Evolutionary conservation across 129 eudicot species (phyloP).

Genomic region (Tanacetum coccineum): DNA sequence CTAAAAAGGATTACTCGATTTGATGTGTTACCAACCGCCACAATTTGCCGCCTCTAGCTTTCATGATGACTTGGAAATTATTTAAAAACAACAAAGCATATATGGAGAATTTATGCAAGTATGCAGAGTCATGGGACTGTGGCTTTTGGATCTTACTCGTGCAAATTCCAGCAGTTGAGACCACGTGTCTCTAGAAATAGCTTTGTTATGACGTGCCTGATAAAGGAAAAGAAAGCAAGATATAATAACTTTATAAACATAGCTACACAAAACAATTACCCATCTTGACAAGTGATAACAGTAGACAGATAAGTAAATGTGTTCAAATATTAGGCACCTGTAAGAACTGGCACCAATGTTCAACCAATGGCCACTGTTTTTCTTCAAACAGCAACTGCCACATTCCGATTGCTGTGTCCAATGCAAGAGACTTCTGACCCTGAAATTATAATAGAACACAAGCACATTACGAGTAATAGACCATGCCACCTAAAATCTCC

Average conservation of each 20-base stretch:
- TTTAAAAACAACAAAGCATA: neutral
- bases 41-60: too few relatives aligned
- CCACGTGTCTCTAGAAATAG: slow-evolving; percentile 98
- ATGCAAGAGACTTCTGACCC: slow-evolving; percentile 98
- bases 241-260: too few relatives aligned
- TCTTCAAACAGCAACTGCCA: slow-evolving; percentile 95
- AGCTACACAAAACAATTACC: too few relatives aligned
- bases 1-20: too few relatives aligned
- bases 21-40: too few relatives aligned
- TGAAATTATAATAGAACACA: slow-evolving; percentile 27
- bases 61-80: too few relatives aligned
- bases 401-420: slow-evolving; percentile 99
- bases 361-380: slow-evolving; percentile 91
- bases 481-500: too few relatives aligned
- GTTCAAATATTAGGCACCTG: slow-evolving; percentile 53
- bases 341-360: slow-evolving; percentile 95
- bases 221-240: slow-evolving; percentile 13
- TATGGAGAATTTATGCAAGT: neutral
- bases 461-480: neutral
- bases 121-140: neutral
- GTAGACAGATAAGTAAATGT: neutral
- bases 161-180: slow-evolving; percentile 92
- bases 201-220: slow-evolving; percentile 96
- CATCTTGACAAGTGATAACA: neutral
- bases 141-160: slow-evolving; percentile 53